Conservation (phyloP, 192 early-diverging fungal genomes). For the Rhizoclosmatium globosum region DNA sequence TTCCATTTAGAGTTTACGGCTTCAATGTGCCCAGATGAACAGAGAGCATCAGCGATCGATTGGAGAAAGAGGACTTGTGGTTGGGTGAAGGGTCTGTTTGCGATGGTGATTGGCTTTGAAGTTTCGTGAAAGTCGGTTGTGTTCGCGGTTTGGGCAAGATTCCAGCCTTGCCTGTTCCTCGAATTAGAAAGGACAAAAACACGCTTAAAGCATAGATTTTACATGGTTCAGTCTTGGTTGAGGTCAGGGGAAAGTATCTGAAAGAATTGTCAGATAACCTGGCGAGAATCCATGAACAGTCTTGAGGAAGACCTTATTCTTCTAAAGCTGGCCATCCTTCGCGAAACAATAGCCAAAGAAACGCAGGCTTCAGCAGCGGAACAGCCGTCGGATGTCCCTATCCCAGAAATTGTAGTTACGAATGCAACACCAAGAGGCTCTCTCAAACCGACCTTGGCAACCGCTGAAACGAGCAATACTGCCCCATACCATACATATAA, state of each 20-base stretch:
- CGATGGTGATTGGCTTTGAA: neutral
- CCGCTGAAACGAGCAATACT: neutral
- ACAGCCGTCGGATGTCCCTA: neutral
- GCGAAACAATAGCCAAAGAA: constrained; percentile 7
- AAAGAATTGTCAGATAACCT: constrained; percentile 1
- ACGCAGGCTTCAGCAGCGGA: neutral
- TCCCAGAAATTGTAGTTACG: neutral
- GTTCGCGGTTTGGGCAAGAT: no score
- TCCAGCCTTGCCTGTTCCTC: no score
- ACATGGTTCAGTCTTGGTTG: no score
- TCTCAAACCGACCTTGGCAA: neutral
- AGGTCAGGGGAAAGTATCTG: no score
- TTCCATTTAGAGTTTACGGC: neutral
- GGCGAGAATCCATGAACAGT: neutral
- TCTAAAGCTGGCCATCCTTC: constrained; percentile 23
- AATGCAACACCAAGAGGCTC: neutral
- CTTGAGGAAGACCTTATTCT: constrained; percentile 7
- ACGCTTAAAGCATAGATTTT: no score
- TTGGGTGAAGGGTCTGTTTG: constrained; percentile 4
- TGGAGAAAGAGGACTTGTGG: neutral
- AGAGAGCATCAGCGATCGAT: neutral
- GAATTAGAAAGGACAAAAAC: no score
- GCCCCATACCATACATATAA: neutral
- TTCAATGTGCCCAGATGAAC: neutral
- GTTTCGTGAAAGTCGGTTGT: neutral